These are phyloP conservation scores for Aspergillus sclerotioniger DNA, from an alignment of 495 filamentous ascomycete species.

Conservation along the genomic window DNA sequence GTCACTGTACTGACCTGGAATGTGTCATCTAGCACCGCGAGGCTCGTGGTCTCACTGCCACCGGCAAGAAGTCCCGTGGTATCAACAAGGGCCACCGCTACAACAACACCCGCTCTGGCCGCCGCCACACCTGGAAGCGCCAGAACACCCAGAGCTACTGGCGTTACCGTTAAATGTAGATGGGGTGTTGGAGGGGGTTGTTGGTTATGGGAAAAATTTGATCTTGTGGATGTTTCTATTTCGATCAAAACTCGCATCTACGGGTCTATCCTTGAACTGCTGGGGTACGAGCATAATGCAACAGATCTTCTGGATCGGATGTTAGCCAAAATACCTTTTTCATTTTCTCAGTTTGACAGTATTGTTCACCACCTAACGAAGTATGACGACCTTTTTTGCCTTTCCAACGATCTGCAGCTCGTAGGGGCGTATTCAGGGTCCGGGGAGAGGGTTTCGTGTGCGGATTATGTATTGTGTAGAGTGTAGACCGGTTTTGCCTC, in stretches of 20 bases:
- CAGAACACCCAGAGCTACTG: conserved; percentile 97
- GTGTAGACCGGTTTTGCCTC: background rate
- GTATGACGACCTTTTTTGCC: conserved; percentile 39
- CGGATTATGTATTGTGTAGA: background rate
- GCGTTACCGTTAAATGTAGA: conserved; percentile 66
- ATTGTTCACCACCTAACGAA: conserved; percentile 46
- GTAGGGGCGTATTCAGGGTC: background rate
- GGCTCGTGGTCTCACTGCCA: conserved; percentile 90
- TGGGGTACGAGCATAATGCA: conserved; percentile 42
- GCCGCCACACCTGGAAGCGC: conserved; percentile 99
- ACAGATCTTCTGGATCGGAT: conserved; percentile 41
- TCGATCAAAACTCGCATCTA: conserved; percentile 35
- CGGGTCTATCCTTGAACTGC: conserved; percentile 28
- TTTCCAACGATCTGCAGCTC: conserved; percentile 13
- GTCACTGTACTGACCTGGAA: conserved; percentile 23
- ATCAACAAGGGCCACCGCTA: conserved; percentile 97
- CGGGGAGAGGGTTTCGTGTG: background rate
- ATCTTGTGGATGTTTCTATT: conserved; percentile 40
- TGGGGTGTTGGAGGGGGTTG: conserved; percentile 25
- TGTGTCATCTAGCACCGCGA: conserved; percentile 73
- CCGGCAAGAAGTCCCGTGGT: conserved; percentile 98
- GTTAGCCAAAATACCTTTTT: conserved; percentile 43
- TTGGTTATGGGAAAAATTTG: conserved; percentile 32
- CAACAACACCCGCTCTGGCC: conserved; percentile 94
- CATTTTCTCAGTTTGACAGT: conserved; percentile 34